Percentiles rank a stretch among this genome's conserved stretches.
Evolutionary conservation across 2,329 filamentous ascomycete species (phyloP).

Genomic region (Curvularia sp.): DNA sequence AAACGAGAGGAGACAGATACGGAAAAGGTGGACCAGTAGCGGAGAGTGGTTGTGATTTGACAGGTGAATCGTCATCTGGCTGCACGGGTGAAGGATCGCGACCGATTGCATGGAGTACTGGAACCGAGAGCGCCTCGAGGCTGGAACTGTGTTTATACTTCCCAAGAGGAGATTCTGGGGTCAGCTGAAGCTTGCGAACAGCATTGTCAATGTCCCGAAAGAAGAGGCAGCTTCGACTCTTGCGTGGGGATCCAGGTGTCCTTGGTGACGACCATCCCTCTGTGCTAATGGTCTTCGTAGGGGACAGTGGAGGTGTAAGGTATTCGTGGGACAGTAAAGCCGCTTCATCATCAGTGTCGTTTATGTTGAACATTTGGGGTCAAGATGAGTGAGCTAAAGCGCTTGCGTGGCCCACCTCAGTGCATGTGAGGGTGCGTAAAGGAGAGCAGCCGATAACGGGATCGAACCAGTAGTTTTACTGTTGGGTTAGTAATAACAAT

Average conservation of each 20-base stretch:
- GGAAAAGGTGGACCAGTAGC: slow-evolving; percentile 1
- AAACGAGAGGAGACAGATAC: slow-evolving; percentile 14
- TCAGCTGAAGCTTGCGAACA: slow-evolving; percentile 16
- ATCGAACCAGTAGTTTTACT: slow-evolving; percentile 33
- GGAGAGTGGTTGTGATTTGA: slow-evolving; percentile 11
- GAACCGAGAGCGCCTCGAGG: slow-evolving; percentile 24
- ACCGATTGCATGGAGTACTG: slow-evolving; percentile 23
- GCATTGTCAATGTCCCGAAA: slow-evolving; percentile 25
- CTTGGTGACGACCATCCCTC: slow-evolving; percentile 41
- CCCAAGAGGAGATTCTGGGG: slow-evolving; percentile 35
- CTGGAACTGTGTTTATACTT: slow-evolving; percentile 26
- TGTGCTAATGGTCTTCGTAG: slow-evolving; percentile 45
- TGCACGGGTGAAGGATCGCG: slow-evolving; percentile 7
- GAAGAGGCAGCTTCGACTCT: slow-evolving; percentile 37
- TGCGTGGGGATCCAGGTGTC: slow-evolving; percentile 43
- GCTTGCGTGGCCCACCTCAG: slow-evolving; percentile 17
- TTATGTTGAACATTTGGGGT: slow-evolving; percentile 29
- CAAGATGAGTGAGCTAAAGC: slow-evolving; percentile 11
- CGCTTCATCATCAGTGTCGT: slow-evolving; percentile 28
- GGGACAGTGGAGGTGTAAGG: slow-evolving; percentile 45
- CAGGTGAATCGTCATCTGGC: slow-evolving; percentile 21
- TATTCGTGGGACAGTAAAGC: slow-evolving; percentile 26
- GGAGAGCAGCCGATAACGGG: slow-evolving; percentile 19
- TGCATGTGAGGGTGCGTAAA: slow-evolving; percentile 35
- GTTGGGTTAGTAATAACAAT: slow-evolving; percentile 46